Percentiles rank a stretch among this genome's conserved stretches.
Conservation (phyloP, 1,139 yeast species). For the Debaryomyces sp. region DNA sequence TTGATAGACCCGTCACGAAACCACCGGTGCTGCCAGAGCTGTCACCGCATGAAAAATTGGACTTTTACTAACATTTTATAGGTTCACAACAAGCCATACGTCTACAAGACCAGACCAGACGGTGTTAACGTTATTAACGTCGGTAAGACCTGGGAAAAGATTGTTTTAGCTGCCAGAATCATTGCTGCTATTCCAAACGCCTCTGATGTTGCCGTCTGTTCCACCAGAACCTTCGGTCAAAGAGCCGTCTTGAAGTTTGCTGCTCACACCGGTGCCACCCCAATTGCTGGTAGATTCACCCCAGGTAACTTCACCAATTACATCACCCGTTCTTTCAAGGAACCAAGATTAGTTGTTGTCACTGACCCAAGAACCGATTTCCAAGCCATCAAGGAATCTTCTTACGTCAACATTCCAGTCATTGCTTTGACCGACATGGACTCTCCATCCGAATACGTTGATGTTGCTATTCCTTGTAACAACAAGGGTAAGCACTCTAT, state of each 20-base stretch:
- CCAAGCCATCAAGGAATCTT: constrained; percentile 99
- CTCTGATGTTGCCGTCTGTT: constrained; percentile 97
- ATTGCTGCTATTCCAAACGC: constrained; percentile 99
- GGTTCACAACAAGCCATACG: constrained; percentile 99
- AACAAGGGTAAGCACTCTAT: constrained; percentile 99
- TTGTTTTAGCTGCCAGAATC: constrained; percentile 99
- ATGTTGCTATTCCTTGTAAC: constrained; percentile 99
- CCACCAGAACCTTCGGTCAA: constrained; percentile 99
- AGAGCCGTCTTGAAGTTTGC: constrained; percentile 99
- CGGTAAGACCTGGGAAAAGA: constrained; percentile 99
- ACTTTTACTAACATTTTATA: constrained; percentile 44
- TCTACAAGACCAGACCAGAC: constrained; percentile 99
- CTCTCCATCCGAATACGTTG: constrained; percentile 98
- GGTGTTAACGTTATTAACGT: constrained; percentile 99
- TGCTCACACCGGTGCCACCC: constrained; percentile 99
- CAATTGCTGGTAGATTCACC: constrained; percentile 99
- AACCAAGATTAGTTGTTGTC: constrained; percentile 98
- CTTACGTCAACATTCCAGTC: constrained; percentile 99
- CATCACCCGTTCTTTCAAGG: constrained; percentile 99
- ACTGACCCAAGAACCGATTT: constrained; percentile 99
- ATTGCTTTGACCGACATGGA: constrained; percentile 98
- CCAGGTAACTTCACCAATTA: constrained; percentile 99
- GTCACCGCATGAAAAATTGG: constrained; percentile 9
- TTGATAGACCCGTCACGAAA: not conserved
- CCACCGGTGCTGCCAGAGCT: not conserved